Evolutionary conservation across 2,329 filamentous ascomycete genomes (phyloP), one percentile per base, ranked within the genome.

Genomic region (Chaetomium globosum): DNA sequence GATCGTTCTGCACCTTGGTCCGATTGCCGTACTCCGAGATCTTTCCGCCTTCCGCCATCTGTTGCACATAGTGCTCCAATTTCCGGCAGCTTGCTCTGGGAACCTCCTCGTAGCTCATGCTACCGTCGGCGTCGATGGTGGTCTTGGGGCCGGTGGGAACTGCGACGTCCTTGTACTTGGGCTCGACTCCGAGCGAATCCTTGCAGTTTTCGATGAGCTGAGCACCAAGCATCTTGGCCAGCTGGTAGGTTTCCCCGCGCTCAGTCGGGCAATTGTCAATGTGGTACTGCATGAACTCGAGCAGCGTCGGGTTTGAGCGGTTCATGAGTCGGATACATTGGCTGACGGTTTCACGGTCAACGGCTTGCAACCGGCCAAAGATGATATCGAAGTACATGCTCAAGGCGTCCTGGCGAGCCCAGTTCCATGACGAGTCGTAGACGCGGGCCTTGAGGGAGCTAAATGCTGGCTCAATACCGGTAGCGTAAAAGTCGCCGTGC

Each of bases 331-430:
- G 91, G 75, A 99, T 98, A 80, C 95, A 99, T 77, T 93, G 93
- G 80, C 93, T 97, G 76, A 99, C 95, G 73, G 98, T 99, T 78
- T 99, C 95, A 69, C 95, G 91, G 74, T 99, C 95, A 49, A 99
- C 91, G 58, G 89, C 92, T 81, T 95, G 88, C 61, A 99, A 87
- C 67, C 95, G 88, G 65, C 95, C 95, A 73, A 99, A 99, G 75
- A 99, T 97, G 75, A 99, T 96, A 75, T 99, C 95, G 80, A 93
- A 99, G 83, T 95, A 99, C 94, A 99, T 99, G 81, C 86, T 95
- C 61, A 99, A 87, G 31, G 94, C 95, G 77, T 99, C 95, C 77
- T 99, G 95, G 60, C 95, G 90, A 68, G 93, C 95, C 95, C 95
- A 99, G 78, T 99, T 99, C 95, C 95, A 99, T 0, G 93, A 96